phyloP scores from a whole-genome alignment of 176 grass and related monocot species.

The Oryza meridionalis region DNA sequence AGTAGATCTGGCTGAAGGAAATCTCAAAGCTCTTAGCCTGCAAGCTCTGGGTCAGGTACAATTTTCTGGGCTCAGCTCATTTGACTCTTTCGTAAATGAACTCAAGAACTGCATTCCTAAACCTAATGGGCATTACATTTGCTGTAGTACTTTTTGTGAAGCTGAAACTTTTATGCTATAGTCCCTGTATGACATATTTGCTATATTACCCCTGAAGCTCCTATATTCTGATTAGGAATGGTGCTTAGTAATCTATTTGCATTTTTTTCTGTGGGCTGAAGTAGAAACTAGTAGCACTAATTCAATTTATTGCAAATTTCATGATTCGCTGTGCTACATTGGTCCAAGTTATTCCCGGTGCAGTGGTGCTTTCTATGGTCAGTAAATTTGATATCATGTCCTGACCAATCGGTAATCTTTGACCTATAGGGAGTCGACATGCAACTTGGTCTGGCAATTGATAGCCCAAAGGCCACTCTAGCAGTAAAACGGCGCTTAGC shows the following conservation, averaged over 20 bases:
- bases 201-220: not conserved
- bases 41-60: slow-evolving; percentile 90
- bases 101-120: not conserved
- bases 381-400: slow-evolving; percentile 4
- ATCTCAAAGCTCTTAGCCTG: slow-evolving; percentile 81
- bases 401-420: slow-evolving; percentile 27
- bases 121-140: not conserved
- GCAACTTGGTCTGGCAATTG: slow-evolving; percentile 97
- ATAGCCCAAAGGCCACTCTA: slow-evolving; percentile 91
- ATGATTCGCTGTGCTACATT: not conserved
- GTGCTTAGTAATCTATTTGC: not conserved
- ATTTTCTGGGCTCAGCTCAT: slow-evolving; percentile 13
- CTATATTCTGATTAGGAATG: slow-evolving; percentile 4
- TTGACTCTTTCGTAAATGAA: slow-evolving; percentile 5
- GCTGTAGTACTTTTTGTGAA: not conserved
- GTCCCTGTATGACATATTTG: not conserved
- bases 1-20: slow-evolving; percentile 80
- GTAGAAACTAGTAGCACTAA: slow-evolving; percentile 31
- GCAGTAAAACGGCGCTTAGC: slow-evolving; percentile 95
- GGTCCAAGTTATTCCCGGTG: not conserved
- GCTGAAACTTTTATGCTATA: not conserved
- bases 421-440: slow-evolving; percentile 75
- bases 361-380: not conserved
- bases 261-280: slow-evolving; percentile 7
- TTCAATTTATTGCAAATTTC: not conserved